These are phyloP conservation scores for Populus pruinosa DNA, from an alignment of 345 rosid genomes.

Conservation along the genomic window DNA sequence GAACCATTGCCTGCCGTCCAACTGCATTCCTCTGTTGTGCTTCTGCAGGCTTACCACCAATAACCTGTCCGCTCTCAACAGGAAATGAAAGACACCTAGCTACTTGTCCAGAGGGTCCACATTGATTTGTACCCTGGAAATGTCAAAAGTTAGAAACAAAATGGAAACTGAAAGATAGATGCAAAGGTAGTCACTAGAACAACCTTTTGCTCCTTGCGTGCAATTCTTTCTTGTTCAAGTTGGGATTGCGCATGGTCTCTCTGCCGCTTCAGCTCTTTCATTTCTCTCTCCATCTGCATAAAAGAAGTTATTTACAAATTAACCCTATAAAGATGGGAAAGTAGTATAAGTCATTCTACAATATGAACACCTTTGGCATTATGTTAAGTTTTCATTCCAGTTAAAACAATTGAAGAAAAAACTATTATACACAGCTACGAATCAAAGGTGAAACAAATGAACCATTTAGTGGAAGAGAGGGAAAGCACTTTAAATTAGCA, in stretches of 20 bases:
- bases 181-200: conserved; percentile 4
- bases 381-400: background rate
- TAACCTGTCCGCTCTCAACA: conserved; percentile 36
- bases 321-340: background rate
- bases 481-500: background rate
- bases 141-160: conserved; percentile 11
- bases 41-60: conserved; percentile 34
- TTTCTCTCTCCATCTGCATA: conserved; percentile 74
- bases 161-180: background rate
- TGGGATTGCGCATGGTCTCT: conserved; percentile 85
- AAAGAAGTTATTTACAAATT: conserved; percentile 1
- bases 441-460: background rate
- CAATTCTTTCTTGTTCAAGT: conserved; percentile 71
- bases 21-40: conserved; percentile 35
- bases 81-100: conserved; percentile 76
- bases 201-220: conserved; percentile 71
- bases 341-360: background rate
- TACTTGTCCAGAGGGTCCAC: conserved; percentile 59
- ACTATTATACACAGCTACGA: background rate
- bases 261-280: conserved; percentile 91
- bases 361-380: background rate
- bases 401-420: background rate
- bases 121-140: conserved; percentile 47
- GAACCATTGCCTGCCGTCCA: conserved; percentile 45
- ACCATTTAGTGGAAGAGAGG: background rate